Evolutionary conservation across 1,284 basidiomycete species (phyloP), one percentile per base, ranked within the genome.

Genomic region (Meripilus lineatus): DNA sequence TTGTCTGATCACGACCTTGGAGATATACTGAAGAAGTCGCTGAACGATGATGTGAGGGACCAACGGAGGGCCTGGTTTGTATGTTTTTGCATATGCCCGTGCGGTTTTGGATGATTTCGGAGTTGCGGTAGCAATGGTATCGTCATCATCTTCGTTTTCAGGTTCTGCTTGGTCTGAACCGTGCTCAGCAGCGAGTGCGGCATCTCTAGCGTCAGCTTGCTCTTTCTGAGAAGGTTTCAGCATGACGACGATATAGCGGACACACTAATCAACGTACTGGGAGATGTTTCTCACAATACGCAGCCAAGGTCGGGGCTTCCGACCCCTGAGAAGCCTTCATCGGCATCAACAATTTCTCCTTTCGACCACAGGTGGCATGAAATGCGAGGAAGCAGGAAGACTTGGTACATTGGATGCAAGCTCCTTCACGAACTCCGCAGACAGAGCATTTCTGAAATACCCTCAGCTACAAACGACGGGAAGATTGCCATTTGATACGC

Each of bases 331-430:
- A 75, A 23, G 79, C 81, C 64, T 94, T 94, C 91, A 94, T 94
- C 2, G 88, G 88, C 66, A 86, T 75, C 10, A 94, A 62, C 5
- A 93, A 63, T 50, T 88, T 91, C 55, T 88, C 79, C 55, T 86
- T 87, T 13, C 94, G 73, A 1, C 94, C 96, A 59, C 96, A 99
- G 0, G 95, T 96, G 2, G 90, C 81, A 61, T 99, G 96, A 57
- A 97, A 99, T 0, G 96, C 94, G 2, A 87, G 77, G 63, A 93
- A 95, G 67, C 96, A 99, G 2, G 81, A 86, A 8, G 81, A 73
- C 66, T 93, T 95, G 51, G 86, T 87, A 65, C 96, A 99, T 64
- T 99, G 96, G 35, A 99, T 96, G 64, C 95, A 98, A 0, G 96
- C 95, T 4, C 96, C 96, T 51, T 80, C 74, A 44, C 79, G 74